These are phyloP conservation scores for Tagetes erecta DNA, from an alignment of 129 eudicot genomes.

Conservation along the genomic window DNA sequence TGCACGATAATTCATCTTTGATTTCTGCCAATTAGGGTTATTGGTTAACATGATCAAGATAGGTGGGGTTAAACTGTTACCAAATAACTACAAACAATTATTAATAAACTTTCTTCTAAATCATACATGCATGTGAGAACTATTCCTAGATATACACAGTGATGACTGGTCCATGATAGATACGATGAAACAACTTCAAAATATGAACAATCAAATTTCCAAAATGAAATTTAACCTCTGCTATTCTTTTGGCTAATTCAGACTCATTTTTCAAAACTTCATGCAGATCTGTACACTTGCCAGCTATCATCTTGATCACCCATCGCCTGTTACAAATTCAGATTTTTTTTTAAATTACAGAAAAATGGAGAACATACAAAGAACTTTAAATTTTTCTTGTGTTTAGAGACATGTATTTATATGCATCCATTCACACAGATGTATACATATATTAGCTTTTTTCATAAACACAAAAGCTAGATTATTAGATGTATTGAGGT, in stretches of 20 bases:
- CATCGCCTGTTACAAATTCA: conserved; percentile 69
- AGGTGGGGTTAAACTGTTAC: neutral
- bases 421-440: neutral
- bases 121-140: neutral
- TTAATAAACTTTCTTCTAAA: neutral
- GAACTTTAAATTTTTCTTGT: neutral
- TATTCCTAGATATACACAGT: neutral
- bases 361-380: conserved; percentile 16
- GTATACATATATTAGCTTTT: conserved; percentile 1
- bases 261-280: conserved; percentile 77
- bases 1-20: conserved; percentile 95
- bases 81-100: conserved; percentile 17
- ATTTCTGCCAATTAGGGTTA: conserved; percentile 51
- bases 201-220: conserved; percentile 12
- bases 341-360: conserved; percentile 22
- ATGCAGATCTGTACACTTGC: conserved; percentile 58
- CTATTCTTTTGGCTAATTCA: conserved; percentile 59
- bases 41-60: conserved; percentile 20
- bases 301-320: conserved; percentile 84
- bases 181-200: conserved; percentile 12
- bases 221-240: conserved; percentile 62
- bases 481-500: conserved; percentile 5
- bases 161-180: neutral
- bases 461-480: conserved; percentile 3
- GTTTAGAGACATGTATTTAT: neutral